Evolutionary conservation across 495 filamentous ascomycete genomes (phyloP).

Genomic region (Wilcoxina mikolae): DNA sequence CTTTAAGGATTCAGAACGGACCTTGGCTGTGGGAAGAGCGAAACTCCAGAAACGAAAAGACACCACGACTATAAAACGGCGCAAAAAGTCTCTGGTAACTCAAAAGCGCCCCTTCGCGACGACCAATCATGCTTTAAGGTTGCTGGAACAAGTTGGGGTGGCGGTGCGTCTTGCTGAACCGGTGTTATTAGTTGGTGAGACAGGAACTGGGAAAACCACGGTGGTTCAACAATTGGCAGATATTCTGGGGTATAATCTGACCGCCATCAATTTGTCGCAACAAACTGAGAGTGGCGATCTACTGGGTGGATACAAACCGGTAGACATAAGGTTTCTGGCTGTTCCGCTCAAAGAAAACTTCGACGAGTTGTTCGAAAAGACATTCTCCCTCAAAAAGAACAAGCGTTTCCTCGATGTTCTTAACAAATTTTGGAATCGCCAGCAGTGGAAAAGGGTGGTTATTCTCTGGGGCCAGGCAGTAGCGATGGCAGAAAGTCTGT

Average conservation of each 20-base stretch:
- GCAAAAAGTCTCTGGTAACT: constrained; percentile 31
- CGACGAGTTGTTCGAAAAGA: constrained; percentile 69
- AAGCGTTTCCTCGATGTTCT: constrained; percentile 67
- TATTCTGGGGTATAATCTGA: constrained; percentile 63
- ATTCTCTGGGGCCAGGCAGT: constrained; percentile 80
- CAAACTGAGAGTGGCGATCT: constrained; percentile 92
- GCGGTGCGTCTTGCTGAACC: constrained; percentile 74
- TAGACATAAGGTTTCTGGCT: constrained; percentile 73
- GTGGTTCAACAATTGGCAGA: constrained; percentile 84
- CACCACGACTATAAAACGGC: constrained; percentile 17
- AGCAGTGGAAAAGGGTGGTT: constrained; percentile 69
- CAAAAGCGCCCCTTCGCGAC: constrained; percentile 48
- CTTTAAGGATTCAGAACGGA: constrained; percentile 42
- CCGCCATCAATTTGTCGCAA: constrained; percentile 87
- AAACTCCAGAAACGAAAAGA: constrained; percentile 37
- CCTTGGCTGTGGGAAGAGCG: constrained; percentile 53
- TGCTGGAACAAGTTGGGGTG: constrained; percentile 73
- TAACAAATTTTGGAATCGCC: constrained; percentile 59
- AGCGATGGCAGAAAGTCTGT: constrained; percentile 65
- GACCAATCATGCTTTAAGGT: constrained; percentile 52
- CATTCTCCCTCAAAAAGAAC: constrained; percentile 76
- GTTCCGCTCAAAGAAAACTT: constrained; percentile 89
- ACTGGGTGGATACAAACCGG: constrained; percentile 88
- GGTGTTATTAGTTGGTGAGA: constrained; percentile 87
- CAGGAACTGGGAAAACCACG: constrained; percentile 94